Evolutionary conservation across 768 basidiomycete species (phyloP), one percentile per base, ranked within the genome.

Genomic region (Lentinula lateritia): DNA sequence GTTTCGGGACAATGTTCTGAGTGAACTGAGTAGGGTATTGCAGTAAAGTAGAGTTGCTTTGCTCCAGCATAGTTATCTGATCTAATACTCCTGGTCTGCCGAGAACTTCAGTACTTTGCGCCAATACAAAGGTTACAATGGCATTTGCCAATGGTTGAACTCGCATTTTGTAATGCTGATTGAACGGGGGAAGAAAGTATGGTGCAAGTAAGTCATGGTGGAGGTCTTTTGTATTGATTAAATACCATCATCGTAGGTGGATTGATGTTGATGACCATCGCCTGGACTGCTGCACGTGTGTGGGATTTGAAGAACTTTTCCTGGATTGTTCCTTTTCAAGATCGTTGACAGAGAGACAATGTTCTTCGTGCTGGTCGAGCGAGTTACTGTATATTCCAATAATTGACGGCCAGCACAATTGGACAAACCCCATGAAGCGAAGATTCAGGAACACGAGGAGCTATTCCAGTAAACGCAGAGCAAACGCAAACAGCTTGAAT

Each of bases 21-120:
- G 59, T 52, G 36, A 60, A 60, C 50, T 60, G 59, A 23, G 59
- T 60, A 3, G 59, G 59, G 41, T 60, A 60, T 18, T 60, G 59
- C 23, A 60, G 18, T 15, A 60, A 15, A 13, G 46, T 60, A 8
- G 59, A 60, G n/a, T 60, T 60, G 46, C 59, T 60, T 32, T 46
- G 5, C 35, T 60, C 59, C n/a, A 60, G 41, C 41, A 60, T 42
- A 3, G 59, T 41, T 20, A 60, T 60, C 23, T 60, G 59, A 8
- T 60, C 48, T 6, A 42, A 36, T n/a, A 60, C 59, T 4, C 34
- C 35, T 12, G 59, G 50, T 50, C 41, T 60, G 32, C 28, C 18
- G 55, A 56, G 18, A 6, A 13, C 34, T 13, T 6, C 9, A 48
- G 20, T 9, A 10, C 46, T 20, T 9, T 48, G 46, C 18, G 18